phyloP scores from a whole-genome alignment of 208 protist genomes.

The Leishmania amazonensis region DNA sequence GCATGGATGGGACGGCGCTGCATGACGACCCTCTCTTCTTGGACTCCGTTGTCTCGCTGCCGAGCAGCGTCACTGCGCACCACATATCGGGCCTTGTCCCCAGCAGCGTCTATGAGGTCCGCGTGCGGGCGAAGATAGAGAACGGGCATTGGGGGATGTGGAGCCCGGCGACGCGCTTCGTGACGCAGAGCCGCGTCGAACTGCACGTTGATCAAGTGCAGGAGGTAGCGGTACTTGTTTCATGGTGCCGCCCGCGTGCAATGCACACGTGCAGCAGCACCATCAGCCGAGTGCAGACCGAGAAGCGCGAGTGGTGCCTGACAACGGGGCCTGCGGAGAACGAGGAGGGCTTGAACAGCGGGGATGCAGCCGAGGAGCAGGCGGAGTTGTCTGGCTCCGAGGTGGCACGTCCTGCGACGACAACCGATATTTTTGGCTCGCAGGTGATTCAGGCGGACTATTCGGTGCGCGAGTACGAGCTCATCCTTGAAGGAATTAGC shows the following conservation, averaged over 20 bases:
- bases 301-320: slow-evolving; percentile 1
- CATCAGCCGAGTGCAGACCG: not conserved
- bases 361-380: slow-evolving; percentile 16
- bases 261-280: slow-evolving; percentile 31
- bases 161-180: slow-evolving; percentile 77
- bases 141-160: slow-evolving; percentile 86
- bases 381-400: not conserved
- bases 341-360: slow-evolving; percentile 10
- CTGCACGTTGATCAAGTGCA: slow-evolving; percentile 77
- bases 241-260: slow-evolving; percentile 75
- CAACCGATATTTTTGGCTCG: slow-evolving; percentile 12
- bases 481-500: slow-evolving; percentile 74
- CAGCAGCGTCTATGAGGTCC: slow-evolving; percentile 87
- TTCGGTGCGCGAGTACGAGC: slow-evolving; percentile 75
- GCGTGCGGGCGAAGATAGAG: slow-evolving; percentile 73
- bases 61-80: slow-evolving; percentile 42
- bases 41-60: slow-evolving; percentile 57
- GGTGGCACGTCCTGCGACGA: not conserved
- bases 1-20: slow-evolving; percentile 44
- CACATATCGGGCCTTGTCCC: slow-evolving; percentile 73
- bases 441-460: slow-evolving; percentile 75
- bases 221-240: slow-evolving; percentile 65
- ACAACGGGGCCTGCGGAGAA: not conserved
- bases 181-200: slow-evolving; percentile 80
- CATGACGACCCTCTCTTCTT: slow-evolving; percentile 67